A percentile compares a stretch with the other conserved stretches of the same genome.
Conservation (phyloP, 805 yeast genomes). For the Metschnikowia picachoensis region DNA sequence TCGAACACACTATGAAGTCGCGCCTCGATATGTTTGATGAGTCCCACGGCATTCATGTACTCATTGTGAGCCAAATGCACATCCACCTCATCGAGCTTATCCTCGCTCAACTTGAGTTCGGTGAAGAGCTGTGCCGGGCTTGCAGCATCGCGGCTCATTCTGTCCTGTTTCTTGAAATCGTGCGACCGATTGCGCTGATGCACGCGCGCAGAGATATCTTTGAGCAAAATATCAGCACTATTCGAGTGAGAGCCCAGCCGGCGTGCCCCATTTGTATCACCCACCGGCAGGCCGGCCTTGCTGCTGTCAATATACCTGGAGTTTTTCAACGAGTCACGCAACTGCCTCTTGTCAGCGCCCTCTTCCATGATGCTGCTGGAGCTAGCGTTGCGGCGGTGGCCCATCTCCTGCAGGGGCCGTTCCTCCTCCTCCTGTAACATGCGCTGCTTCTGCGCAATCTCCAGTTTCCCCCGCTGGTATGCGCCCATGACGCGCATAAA, state of each 20-base stretch:
- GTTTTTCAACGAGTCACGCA: conserved; percentile 45
- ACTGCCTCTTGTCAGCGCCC: conserved; percentile 34
- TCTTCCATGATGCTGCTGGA: conserved; percentile 19
- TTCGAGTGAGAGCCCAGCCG: conserved; percentile 21
- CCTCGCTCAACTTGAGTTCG: conserved; percentile 53
- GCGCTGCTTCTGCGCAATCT: conserved; percentile 33
- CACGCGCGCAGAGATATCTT: conserved; percentile 57
- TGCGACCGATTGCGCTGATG: conserved; percentile 56
- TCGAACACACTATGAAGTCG: conserved; percentile 28
- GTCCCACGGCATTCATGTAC: conserved; percentile 44
- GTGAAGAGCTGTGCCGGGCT: conserved; percentile 31
- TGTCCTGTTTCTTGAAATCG: conserved; percentile 32
- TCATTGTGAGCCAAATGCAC: conserved; percentile 59
- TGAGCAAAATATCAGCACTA: conserved; percentile 43
- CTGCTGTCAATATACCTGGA: conserved; percentile 43
- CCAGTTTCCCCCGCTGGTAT: conserved; percentile 59
- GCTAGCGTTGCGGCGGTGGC: conserved; percentile 11
- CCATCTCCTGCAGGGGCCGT: conserved; percentile 7
- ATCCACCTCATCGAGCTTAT: conserved; percentile 65
- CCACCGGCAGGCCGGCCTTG: conserved; percentile 7
- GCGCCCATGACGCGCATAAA: conserved; percentile 51
- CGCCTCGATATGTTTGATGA: conserved; percentile 35
- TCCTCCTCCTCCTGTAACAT: conserved; percentile 18
- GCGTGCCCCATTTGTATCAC: conserved; percentile 9
- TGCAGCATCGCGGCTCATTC: conserved; percentile 6